These are phyloP conservation scores for Vanderwaltozyma verrucispora DNA, from an alignment of 805 yeast genomes.

Conservation along the genomic window DNA sequence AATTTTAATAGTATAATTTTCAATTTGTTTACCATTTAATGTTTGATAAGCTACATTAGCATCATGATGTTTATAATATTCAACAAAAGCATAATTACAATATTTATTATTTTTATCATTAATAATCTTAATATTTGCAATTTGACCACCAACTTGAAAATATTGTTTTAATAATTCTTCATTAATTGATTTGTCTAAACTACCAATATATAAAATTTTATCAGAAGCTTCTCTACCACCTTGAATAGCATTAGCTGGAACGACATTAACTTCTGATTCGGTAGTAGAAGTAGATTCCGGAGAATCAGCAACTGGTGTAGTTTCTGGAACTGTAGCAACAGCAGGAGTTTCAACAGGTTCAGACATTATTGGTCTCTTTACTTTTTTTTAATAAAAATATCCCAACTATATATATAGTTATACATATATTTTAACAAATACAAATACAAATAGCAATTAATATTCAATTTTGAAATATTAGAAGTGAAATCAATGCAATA, in stretches of 20 bases:
- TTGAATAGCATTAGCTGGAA: conserved; percentile 57
- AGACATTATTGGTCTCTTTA: too few species aligned
- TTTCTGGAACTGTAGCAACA: too few species aligned
- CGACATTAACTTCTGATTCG: conserved; percentile 13
- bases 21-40: conserved; percentile 47
- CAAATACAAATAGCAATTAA: too few species aligned
- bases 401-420: too few species aligned
- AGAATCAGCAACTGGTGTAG: too few species aligned
- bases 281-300: neutral
- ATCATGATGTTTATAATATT: conserved; percentile 44
- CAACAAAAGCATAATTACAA: conserved; percentile 76
- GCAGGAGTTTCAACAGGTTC: too few species aligned
- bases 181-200: conserved; percentile 50
- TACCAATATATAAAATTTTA: conserved; percentile 68
- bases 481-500: too few species aligned
- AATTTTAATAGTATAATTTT: conserved; percentile 47
- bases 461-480: too few species aligned
- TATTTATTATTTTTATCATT: conserved; percentile 57
- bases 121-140: conserved; percentile 56
- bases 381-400: too few species aligned
- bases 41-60: conserved; percentile 55
- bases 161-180: conserved; percentile 54
- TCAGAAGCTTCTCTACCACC: conserved; percentile 77
- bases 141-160: conserved; percentile 50
- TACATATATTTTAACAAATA: too few species aligned